These are phyloP conservation scores for Isatis lusitanica DNA, from an alignment of 441 rosid species.

Conservation along the genomic window DNA sequence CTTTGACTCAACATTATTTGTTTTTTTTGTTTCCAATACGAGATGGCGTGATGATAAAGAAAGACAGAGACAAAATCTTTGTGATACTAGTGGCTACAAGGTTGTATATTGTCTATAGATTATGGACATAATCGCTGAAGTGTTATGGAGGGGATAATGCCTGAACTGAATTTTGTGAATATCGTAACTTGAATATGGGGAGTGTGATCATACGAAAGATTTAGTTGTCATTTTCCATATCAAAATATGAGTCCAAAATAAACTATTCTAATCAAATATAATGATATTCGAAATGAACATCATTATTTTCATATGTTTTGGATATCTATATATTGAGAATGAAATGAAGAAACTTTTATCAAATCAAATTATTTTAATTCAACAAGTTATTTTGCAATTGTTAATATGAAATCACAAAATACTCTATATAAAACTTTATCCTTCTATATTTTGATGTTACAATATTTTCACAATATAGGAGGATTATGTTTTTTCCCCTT, in stretches of 20 bases:
- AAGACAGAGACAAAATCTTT: not conserved
- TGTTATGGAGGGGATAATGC: not conserved
- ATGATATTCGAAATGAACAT: not conserved
- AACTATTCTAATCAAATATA: not conserved
- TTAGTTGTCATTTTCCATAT: not conserved
- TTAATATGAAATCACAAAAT: not conserved
- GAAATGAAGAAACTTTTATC: not conserved
- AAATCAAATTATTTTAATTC: not conserved
- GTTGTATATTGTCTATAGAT: not conserved
- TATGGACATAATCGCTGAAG: not conserved
- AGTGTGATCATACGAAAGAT: not conserved
- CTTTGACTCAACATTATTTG: not conserved
- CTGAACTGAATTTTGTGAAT: not conserved
- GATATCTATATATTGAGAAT: not conserved
- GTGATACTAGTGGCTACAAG: not conserved
- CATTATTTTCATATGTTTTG: not conserved
- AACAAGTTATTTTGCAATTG: not conserved
- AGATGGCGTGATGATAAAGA: not conserved
- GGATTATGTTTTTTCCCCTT: not conserved
- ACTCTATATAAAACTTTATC: not conserved
- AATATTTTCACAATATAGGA: too few species aligned
- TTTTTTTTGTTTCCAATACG: too few species aligned
- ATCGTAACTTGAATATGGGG: not conserved
- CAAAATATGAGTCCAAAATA: not conserved
- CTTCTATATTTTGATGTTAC: too few species aligned